Percentiles rank a stretch among this genome's conserved stretches.
These are phyloP conservation scores for Suhomyces prunicola DNA, from an alignment of 805 yeast genomes.

Conservation along the genomic window DNA sequence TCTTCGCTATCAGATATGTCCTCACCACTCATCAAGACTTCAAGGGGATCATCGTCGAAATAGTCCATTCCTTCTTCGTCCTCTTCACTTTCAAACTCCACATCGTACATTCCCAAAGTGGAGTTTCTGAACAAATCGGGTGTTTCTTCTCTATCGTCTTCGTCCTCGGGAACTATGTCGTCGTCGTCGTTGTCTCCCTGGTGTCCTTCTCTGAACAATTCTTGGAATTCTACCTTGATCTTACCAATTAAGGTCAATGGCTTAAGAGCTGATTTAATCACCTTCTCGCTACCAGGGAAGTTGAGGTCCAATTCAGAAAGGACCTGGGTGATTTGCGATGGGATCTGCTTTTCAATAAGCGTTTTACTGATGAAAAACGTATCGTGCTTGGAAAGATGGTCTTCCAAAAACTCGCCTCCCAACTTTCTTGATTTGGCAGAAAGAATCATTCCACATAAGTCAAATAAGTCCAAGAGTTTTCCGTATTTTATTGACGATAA, in stretches of 20 bases:
- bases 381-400: constrained; percentile 53
- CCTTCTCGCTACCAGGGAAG: constrained; percentile 60
- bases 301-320: constrained; percentile 70
- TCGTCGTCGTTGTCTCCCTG: constrained; percentile 53
- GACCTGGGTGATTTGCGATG: constrained; percentile 53
- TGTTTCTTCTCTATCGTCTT: constrained; percentile 67
- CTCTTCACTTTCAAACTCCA: constrained; percentile 63
- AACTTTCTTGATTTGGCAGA: constrained; percentile 41
- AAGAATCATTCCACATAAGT: constrained; percentile 44
- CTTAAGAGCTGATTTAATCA: constrained; percentile 56
- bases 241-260: constrained; percentile 58
- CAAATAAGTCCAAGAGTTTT: constrained; percentile 52
- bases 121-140: constrained; percentile 86
- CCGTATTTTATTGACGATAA: constrained; percentile 49
- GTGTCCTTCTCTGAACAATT: constrained; percentile 47
- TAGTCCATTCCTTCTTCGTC: constrained; percentile 50
- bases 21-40: constrained; percentile 39
- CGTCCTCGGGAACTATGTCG: constrained; percentile 33
- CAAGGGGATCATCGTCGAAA: constrained; percentile 32
- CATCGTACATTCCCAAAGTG: constrained; percentile 91
- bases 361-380: constrained; percentile 60
- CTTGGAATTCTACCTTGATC: constrained; percentile 54
- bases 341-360: constrained; percentile 65
- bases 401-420: constrained; percentile 44
- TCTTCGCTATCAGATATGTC: constrained; percentile 26